These are phyloP conservation scores for Leishmania mexicana DNA, from an alignment of 208 protist genomes.

Conservation along the genomic window DNA sequence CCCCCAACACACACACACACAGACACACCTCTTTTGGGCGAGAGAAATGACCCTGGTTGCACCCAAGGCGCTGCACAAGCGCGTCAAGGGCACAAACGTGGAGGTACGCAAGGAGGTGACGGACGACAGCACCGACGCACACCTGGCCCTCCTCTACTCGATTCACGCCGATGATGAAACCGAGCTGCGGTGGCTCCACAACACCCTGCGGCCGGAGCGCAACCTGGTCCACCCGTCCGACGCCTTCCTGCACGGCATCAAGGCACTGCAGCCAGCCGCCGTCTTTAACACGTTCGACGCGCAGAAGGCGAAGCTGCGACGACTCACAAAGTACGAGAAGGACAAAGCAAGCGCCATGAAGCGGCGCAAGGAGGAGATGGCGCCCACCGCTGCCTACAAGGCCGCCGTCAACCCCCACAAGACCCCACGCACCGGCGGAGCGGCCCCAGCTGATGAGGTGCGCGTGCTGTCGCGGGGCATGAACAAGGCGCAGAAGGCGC, in stretches of 20 bases:
- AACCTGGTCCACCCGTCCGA: conserved; percentile 80
- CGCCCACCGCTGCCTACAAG: conserved; percentile 77
- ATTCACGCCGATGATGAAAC: conserved; percentile 66
- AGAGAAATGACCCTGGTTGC: conserved; percentile 16
- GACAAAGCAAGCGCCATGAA: conserved; percentile 50
- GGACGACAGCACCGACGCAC: conserved; percentile 46
- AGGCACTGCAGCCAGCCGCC: conserved; percentile 64
- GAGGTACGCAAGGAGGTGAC: conserved; percentile 53
- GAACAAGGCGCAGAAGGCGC: conserved; percentile 33
- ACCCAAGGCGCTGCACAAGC: conserved; percentile 46
- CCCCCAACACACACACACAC: not conserved
- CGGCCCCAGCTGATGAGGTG: conserved; percentile 53
- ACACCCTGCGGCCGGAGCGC: conserved; percentile 63
- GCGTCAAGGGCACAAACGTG: conserved; percentile 80
- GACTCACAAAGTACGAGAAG: conserved; percentile 71
- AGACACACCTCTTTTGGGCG: not conserved
- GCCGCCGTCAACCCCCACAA: conserved; percentile 80
- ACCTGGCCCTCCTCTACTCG: conserved; percentile 50
- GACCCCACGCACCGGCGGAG: conserved; percentile 62
- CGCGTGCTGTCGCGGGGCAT: conserved; percentile 60
- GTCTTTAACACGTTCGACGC: conserved; percentile 83
- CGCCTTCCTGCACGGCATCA: conserved; percentile 77
- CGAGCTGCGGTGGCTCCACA: conserved; percentile 74
- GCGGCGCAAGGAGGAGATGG: conserved; percentile 64
- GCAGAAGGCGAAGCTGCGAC: conserved; percentile 72